These are phyloP conservation scores for Penicillium thymicola DNA, from an alignment of 2,329 filamentous ascomycete species.

Conservation along the genomic window DNA sequence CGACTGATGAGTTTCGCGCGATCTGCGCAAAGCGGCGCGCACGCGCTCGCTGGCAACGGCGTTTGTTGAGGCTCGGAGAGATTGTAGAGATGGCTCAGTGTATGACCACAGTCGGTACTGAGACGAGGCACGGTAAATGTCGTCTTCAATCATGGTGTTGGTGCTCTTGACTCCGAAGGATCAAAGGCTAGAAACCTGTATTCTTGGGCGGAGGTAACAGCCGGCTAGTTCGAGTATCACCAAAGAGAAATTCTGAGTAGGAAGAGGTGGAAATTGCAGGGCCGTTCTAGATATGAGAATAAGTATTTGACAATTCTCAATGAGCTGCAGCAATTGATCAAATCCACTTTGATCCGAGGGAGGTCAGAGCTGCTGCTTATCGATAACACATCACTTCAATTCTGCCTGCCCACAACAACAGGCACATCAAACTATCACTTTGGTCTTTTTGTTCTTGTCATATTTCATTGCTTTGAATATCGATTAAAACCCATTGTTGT, in stretches of 20 bases:
- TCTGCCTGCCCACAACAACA: not conserved
- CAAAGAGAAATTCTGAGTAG: not conserved
- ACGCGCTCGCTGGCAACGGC: constrained; percentile 68
- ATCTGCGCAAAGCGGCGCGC: constrained; percentile 54
- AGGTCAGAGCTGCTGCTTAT: constrained; percentile 1
- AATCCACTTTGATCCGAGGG: not conserved
- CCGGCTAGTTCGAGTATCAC: too few relatives aligned
- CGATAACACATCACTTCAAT: not conserved
- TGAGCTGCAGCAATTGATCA: not conserved
- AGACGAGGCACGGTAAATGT: constrained; percentile 81
- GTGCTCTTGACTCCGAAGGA: not conserved
- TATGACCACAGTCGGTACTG: constrained; percentile 95
- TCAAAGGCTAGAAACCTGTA: not conserved
- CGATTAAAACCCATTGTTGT: not conserved
- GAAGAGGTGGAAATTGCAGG: too few relatives aligned
- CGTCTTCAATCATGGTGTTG: constrained; percentile 74
- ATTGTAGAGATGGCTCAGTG: constrained; percentile 66
- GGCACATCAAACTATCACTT: not conserved
- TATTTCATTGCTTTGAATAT: not conserved
- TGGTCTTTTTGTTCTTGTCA: too few relatives aligned
- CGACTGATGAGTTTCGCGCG: constrained; percentile 36
- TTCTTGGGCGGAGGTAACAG: not conserved
- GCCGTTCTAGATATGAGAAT: not conserved
- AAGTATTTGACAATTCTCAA: not conserved
- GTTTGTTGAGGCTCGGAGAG: constrained; percentile 76